These are phyloP conservation scores for Sugiyamaella pinicola DNA, from an alignment of 1,139 yeast genomes.

Conservation along the genomic window DNA sequence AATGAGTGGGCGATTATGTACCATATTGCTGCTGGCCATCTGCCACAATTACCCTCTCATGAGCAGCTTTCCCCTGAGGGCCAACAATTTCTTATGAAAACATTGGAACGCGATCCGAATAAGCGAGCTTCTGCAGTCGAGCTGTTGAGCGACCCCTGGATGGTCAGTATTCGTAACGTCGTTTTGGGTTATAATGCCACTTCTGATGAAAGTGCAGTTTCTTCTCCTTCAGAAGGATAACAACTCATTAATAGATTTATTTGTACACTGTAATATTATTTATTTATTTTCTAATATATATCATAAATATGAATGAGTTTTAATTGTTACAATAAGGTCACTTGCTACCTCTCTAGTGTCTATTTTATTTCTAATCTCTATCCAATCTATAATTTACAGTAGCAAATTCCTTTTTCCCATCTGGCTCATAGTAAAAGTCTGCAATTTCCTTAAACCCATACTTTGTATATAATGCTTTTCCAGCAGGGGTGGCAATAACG, in stretches of 20 bases:
- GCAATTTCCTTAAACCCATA: slow-evolving; percentile 22
- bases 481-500: slow-evolving; percentile 24
- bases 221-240: slow-evolving; percentile 17
- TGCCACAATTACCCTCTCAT: slow-evolving; percentile 78
- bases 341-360: no score
- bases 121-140: slow-evolving; percentile 84
- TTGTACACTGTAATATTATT: slow-evolving; percentile 5
- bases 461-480: slow-evolving; percentile 23
- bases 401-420: slow-evolving; percentile 15
- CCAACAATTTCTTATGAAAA: slow-evolving; percentile 65
- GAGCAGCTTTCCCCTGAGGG: slow-evolving; percentile 82
- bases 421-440: slow-evolving; percentile 14
- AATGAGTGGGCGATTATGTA: slow-evolving; percentile 99
- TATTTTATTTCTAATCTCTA: slow-evolving; percentile 1
- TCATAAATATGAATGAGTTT: background rate
- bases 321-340: background rate
- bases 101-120: slow-evolving; percentile 81
- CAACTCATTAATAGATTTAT: no score
- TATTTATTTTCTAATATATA: slow-evolving; percentile 5
- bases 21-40: slow-evolving; percentile 94
- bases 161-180: slow-evolving; percentile 33
- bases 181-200: slow-evolving; percentile 26
- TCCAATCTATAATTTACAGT: slow-evolving; percentile 9
- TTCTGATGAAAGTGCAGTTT: slow-evolving; percentile 19
- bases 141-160: slow-evolving; percentile 87